phyloP scores from a whole-genome alignment of 176 grass and related monocot genomes.

The Bolboschoenus planiculmis region DNA sequence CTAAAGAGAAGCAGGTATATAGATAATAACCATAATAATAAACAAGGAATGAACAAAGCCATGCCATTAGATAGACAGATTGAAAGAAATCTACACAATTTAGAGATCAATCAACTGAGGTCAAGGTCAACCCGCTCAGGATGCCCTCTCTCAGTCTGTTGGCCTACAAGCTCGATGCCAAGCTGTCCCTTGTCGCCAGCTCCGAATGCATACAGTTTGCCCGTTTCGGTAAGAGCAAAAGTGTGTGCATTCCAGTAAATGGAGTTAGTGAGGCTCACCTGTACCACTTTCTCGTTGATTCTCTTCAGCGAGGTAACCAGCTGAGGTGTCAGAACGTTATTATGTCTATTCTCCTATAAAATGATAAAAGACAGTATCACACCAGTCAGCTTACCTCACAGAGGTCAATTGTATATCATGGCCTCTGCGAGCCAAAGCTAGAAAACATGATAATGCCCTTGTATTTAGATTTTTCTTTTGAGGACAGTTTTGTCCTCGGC shows the following conservation, averaged over 20 bases:
- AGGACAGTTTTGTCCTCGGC: not conserved
- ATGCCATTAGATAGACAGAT: conserved; percentile 8
- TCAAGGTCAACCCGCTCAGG: conserved; percentile 59
- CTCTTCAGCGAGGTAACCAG: conserved; percentile 79
- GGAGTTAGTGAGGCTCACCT: conserved; percentile 80
- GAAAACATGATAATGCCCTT: not conserved
- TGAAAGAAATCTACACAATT: not conserved
- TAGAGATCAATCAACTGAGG: conserved; percentile 38
- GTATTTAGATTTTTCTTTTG: not conserved
- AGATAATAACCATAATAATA: conserved; percentile 17
- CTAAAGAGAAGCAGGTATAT: conserved; percentile 12
- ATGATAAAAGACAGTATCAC: not conserved
- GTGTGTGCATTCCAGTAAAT: conserved; percentile 96
- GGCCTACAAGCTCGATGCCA: conserved; percentile 60
- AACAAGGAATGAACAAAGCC: conserved; percentile 15
- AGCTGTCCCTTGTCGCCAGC: conserved; percentile 82
- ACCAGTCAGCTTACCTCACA: not conserved
- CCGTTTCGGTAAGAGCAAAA: conserved; percentile 77
- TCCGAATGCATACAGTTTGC: conserved; percentile 69
- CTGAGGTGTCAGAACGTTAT: conserved; percentile 61
- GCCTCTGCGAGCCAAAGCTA: not conserved
- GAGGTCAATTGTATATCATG: not conserved
- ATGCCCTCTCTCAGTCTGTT: conserved; percentile 63
- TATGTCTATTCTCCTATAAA: conserved; percentile 59
- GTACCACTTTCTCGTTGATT: conserved; percentile 59